phyloP scores from a whole-genome alignment of 2,329 filamentous ascomycete genomes.

The Pyrenophora teres region DNA sequence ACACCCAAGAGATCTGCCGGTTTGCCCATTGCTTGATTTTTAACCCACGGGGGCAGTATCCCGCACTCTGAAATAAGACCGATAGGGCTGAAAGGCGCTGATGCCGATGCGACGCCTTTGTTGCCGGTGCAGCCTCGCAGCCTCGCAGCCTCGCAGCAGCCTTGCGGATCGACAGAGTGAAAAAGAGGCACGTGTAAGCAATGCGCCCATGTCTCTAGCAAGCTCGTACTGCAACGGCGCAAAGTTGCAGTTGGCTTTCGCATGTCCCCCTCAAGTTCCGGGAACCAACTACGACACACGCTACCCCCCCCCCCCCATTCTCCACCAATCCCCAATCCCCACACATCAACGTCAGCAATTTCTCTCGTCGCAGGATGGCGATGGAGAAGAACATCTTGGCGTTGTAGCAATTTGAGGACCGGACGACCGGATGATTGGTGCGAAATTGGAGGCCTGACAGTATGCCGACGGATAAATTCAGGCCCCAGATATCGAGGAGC shows the following conservation, averaged over 20 bases:
- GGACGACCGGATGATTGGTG: slow-evolving; percentile 34
- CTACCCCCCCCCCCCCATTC: slow-evolving; percentile 14
- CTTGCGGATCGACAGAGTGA: background rate
- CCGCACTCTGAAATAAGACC: slow-evolving; percentile 1
- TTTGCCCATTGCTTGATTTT: slow-evolving; percentile 3
- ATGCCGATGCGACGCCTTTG: slow-evolving; percentile 3
- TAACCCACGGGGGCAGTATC: slow-evolving; percentile 1
- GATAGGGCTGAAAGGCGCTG: slow-evolving; percentile 8
- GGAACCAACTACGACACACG: slow-evolving; percentile 1
- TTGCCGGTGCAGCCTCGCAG: background rate
- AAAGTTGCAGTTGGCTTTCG: slow-evolving; percentile 3
- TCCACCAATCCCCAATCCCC: slow-evolving; percentile 43
- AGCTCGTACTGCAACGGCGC: slow-evolving; percentile 6
- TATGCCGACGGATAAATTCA: slow-evolving; percentile 39
- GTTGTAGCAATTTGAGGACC: slow-evolving; percentile 13
- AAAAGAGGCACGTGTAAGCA: background rate
- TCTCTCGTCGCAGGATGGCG: slow-evolving; percentile 15
- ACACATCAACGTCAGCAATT: slow-evolving; percentile 28
- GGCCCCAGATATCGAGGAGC: slow-evolving; percentile 30
- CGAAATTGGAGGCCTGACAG: slow-evolving; percentile 31
- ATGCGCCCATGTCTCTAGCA: slow-evolving; percentile 4
- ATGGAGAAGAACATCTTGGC: slow-evolving; percentile 25
- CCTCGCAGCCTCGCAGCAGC: background rate
- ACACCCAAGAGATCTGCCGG: background rate
- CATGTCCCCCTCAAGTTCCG: slow-evolving; percentile 9